Conservation (phyloP, 1,284 basidiomycete genomes). For the Apiotrichum veenhuisii region DNA sequence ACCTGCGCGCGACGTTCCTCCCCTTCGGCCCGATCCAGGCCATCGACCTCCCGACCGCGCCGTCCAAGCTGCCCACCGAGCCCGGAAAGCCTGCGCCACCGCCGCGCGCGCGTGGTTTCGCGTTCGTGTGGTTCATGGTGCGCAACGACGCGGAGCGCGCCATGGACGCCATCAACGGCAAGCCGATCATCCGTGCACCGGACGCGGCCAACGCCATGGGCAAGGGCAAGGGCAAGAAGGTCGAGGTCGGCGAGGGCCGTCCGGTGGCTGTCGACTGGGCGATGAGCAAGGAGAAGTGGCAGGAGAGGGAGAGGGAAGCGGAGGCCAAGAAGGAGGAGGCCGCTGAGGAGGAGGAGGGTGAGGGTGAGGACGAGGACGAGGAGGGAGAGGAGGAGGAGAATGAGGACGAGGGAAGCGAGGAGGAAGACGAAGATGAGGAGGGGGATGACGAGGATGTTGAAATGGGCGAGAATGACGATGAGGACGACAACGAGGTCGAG, state of each 20-base stretch:
- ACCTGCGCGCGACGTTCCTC: conserved; percentile 81
- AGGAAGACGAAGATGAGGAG: conserved; percentile 18
- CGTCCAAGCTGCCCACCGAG: conserved; percentile 51
- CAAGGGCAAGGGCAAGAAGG: conserved; percentile 46
- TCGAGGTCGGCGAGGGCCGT: conserved; percentile 56
- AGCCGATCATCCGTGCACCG: conserved; percentile 54
- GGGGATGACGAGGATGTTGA: conserved; percentile 29
- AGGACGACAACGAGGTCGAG: conserved; percentile 54
- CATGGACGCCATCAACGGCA: conserved; percentile 78
- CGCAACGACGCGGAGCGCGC: conserved; percentile 82
- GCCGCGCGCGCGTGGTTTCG: conserved; percentile 75
- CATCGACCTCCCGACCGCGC: conserved; percentile 67
- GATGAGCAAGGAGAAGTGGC: conserved; percentile 87
- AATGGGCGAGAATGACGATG: conserved; percentile 29
- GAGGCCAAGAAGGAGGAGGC: conserved; percentile 51
- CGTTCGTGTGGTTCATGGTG: conserved; percentile 91
- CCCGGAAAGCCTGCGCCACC: conserved; percentile 41
- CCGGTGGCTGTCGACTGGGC: conserved; percentile 95
- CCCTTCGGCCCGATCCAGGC: conserved; percentile 84
- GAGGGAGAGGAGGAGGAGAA: conserved; percentile 54
- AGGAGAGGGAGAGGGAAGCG: conserved; percentile 61
- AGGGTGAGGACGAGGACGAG: conserved; percentile 12
- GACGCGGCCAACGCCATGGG: conserved; percentile 40
- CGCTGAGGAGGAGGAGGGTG: conserved; percentile 39
- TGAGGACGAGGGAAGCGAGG: conserved; percentile 20